Evolutionary conservation across 306 rosid species (phyloP).

Genomic region (Vigna unguiculata): DNA sequence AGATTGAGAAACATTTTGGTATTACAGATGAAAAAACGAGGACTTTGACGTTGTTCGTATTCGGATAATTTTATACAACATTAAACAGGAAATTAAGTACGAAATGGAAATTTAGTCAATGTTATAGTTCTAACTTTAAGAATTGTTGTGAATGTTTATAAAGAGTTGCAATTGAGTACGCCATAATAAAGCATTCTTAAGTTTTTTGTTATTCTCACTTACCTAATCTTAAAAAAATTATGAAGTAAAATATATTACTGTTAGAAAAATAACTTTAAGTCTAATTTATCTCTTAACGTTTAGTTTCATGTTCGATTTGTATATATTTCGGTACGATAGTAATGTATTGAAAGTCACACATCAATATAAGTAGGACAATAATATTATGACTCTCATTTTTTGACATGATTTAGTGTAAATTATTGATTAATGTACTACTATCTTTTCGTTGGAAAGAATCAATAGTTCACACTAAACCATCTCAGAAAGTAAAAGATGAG

Average conservation of each 20-base stretch:
- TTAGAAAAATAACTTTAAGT: background rate
- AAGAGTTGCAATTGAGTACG: constrained; percentile 26
- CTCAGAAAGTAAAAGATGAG: too few relatives aligned
- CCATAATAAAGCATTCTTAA: constrained; percentile 7
- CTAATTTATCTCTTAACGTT: too few relatives aligned
- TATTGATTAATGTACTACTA: too few relatives aligned
- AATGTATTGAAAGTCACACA: too few relatives aligned
- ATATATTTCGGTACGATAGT: too few relatives aligned
- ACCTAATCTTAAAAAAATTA: constrained; percentile 41
- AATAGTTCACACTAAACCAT: too few relatives aligned
- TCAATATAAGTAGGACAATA: too few relatives aligned
- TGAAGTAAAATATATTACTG: background rate
- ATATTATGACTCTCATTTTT: too few relatives aligned
- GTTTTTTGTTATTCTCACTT: constrained; percentile 24
- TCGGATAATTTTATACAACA: background rate
- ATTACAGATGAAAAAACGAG: background rate
- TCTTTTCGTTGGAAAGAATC: too few relatives aligned
- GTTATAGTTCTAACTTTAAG: constrained; percentile 20
- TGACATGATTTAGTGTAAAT: too few relatives aligned
- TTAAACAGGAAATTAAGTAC: background rate
- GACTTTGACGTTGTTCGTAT: background rate
- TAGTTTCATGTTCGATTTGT: too few relatives aligned
- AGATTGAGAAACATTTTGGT: constrained; percentile 26
- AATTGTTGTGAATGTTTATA: background rate
- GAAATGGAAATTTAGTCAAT: constrained; percentile 7